Evolutionary conservation across 441 rosid genomes (phyloP).

Genomic region (Sinapis alba): DNA sequence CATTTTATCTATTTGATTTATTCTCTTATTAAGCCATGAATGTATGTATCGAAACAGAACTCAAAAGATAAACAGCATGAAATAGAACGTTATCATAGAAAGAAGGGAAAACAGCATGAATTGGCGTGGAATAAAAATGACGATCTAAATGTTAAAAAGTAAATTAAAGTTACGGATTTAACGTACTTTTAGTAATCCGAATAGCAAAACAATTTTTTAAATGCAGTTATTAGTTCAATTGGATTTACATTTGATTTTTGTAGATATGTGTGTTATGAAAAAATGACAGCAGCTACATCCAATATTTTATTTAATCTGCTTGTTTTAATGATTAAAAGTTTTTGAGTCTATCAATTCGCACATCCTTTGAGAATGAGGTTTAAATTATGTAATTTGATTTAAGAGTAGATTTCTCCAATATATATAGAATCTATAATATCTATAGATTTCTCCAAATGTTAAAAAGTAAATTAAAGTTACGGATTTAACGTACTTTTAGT

Average conservation of each 20-base stretch:
- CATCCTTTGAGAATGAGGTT: no score
- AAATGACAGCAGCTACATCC: not conserved
- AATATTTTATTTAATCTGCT: not conserved
- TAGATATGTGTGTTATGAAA: not conserved
- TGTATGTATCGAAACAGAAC: not conserved
- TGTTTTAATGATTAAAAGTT: not conserved
- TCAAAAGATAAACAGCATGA: not conserved
- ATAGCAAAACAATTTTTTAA: not conserved
- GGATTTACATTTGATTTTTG: not conserved
- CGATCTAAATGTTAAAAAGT: not conserved
- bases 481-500: not conserved
- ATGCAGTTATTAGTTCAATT: not conserved
- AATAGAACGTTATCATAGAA: not conserved
- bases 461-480: not conserved
- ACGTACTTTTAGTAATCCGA: not conserved
- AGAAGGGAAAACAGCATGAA: not conserved
- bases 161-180: not conserved
- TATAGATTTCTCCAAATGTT: not conserved
- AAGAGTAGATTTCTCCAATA: no score
- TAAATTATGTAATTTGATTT: no score
- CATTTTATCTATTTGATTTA: slow-evolving; percentile 43
- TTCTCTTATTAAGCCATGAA: not conserved
- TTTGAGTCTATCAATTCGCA: not conserved
- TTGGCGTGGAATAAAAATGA: not conserved
- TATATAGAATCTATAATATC: no score